Evolutionary conservation across 129 eudicot species (phyloP).

Genomic region (Tagetes erecta): DNA sequence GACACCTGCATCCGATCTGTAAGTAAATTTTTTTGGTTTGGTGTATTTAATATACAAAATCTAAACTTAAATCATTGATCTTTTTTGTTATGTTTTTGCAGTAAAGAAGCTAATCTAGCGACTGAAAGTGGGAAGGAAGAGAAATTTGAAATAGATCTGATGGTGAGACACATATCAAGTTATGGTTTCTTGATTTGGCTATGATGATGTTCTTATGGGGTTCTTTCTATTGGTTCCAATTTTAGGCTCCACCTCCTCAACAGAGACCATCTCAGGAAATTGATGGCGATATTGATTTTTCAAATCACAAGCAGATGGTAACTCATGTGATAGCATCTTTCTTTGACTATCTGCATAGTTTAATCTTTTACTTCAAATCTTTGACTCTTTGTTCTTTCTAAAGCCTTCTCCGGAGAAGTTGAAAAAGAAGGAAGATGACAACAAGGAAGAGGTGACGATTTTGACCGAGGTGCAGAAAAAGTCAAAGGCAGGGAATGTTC

Average conservation of each 20-base stretch:
- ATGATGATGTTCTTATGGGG: neutral
- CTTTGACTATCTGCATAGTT: neutral
- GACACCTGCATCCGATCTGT: constrained; percentile 57
- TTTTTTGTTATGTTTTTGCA: constrained; percentile 25
- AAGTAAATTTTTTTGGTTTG: constrained; percentile 14
- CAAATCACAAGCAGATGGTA: constrained; percentile 38
- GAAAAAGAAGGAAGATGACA: constrained; percentile 41
- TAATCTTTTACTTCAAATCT: neutral
- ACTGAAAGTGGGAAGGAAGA: constrained; percentile 52
- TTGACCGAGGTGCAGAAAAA: constrained; percentile 36
- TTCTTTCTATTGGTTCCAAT: constrained; percentile 16
- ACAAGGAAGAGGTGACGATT: constrained; percentile 32
- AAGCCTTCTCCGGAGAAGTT: constrained; percentile 40
- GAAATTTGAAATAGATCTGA: constrained; percentile 88
- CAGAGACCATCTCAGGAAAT: constrained; percentile 63
- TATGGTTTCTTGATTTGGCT: constrained; percentile 3
- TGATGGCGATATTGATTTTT: constrained; percentile 35
- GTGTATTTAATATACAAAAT: constrained; percentile 16
- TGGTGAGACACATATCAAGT: constrained; percentile 57
- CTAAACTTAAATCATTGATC: neutral
- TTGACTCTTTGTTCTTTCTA: neutral
- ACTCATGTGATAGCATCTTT: neutral
- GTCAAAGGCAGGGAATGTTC: constrained; percentile 30
- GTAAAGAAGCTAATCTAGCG: constrained; percentile 37
- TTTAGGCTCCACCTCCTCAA: constrained; percentile 97